phyloP scores from a whole-genome alignment of 1,284 basidiomycete species.

The Ganoderma resinaceum region DNA sequence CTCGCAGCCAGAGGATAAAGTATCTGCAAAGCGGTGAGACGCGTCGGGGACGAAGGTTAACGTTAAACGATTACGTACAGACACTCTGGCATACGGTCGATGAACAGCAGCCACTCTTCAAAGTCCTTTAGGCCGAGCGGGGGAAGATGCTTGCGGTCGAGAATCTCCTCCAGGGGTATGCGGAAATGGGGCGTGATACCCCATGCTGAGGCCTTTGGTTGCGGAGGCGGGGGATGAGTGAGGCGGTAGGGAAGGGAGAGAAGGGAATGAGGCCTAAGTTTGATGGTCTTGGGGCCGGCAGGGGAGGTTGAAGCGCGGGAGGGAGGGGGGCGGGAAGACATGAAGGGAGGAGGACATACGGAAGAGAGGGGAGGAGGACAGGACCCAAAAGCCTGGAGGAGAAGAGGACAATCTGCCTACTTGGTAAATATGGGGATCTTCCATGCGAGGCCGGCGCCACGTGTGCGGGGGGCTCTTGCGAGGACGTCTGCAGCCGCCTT shows the following conservation, averaged over 20 bases:
- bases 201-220: conserved; percentile 66
- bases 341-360: conserved; percentile 30
- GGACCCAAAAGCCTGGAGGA: conserved; percentile 5
- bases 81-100: conserved; percentile 73
- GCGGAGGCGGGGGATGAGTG: conserved; percentile 71
- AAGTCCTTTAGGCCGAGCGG: conserved; percentile 81
- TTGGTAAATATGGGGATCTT: conserved; percentile 23
- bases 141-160: conserved; percentile 73
- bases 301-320: conserved; percentile 17
- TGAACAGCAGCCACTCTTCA: conserved; percentile 81
- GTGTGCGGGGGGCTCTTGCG: too few species aligned
- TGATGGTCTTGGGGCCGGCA: conserved; percentile 56
- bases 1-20: conserved; percentile 77
- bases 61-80: conserved; percentile 51
- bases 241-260: conserved; percentile 64
- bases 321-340: conserved; percentile 30
- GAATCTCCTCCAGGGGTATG: conserved; percentile 71
- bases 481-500: conserved; percentile 16
- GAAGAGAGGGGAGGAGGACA: conserved; percentile 15
- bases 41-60: conserved; percentile 7
- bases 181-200: conserved; percentile 51
- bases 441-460: conserved; percentile 25
- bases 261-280: conserved; percentile 51
- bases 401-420: conserved; percentile 15
- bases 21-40: conserved; percentile 50